These are phyloP conservation scores for Chondrus crispus DNA, from an alignment of 23 red algal genomes.

Conservation along the genomic window DNA sequence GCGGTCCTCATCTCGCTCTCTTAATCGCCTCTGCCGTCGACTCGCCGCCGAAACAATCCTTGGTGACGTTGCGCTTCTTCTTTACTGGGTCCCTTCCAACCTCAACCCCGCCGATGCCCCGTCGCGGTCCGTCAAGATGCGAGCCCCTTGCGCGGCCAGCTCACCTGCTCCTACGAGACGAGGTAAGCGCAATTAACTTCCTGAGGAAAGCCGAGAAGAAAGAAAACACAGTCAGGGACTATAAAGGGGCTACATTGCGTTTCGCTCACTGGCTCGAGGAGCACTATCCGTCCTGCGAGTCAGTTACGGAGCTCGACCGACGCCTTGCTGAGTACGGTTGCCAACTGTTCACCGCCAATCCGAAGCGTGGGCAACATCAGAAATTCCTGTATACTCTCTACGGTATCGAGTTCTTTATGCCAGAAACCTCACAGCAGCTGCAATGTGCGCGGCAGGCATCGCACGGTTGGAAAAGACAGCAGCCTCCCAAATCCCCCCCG, in stretches of 20 bases:
- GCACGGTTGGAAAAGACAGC: background rate
- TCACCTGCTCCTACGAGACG: too few relatives aligned
- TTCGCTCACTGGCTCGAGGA: too few relatives aligned
- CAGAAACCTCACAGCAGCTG: too few relatives aligned
- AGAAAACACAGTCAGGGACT: too few relatives aligned
- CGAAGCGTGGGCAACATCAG: background rate
- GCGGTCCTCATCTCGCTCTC: background rate
- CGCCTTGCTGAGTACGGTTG: too few relatives aligned
- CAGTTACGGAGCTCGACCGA: too few relatives aligned
- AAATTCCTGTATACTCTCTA: background rate
- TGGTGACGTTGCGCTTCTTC: background rate
- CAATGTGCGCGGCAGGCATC: background rate
- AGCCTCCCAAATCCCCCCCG: background rate
- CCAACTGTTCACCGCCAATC: background rate
- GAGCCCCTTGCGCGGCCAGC: too few relatives aligned
- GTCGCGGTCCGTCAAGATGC: background rate
- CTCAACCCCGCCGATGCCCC: background rate
- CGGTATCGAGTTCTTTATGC: background rate
- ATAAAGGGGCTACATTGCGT: too few relatives aligned
- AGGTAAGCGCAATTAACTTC: too few relatives aligned
- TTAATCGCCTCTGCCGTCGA: background rate
- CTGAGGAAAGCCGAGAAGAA: too few relatives aligned
- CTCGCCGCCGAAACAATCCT: too few relatives aligned
- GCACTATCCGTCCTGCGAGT: too few relatives aligned
- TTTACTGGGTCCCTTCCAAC: background rate